phyloP scores from a whole-genome alignment of 306 rosid genomes.

The Trifolium pratense region DNA sequence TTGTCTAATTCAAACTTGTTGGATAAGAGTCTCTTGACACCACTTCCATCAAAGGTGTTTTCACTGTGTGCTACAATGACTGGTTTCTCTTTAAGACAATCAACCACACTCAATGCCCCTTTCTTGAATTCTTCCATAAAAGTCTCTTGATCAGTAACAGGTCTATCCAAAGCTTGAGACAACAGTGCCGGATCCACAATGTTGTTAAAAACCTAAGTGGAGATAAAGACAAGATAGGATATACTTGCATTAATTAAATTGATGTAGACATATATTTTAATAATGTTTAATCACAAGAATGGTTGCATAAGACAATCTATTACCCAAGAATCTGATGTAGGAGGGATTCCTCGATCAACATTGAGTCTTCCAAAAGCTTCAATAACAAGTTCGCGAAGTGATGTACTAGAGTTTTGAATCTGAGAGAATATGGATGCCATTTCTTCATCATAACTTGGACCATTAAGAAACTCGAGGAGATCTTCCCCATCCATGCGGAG shows the following conservation, averaged over 20 bases:
- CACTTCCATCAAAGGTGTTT: slow-evolving; percentile 86
- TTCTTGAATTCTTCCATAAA: slow-evolving; percentile 79
- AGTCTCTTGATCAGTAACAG: slow-evolving; percentile 55
- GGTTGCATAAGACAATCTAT: slow-evolving; percentile 25
- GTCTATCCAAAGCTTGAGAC: slow-evolving; percentile 58
- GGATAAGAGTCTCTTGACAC: slow-evolving; percentile 71
- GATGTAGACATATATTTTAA: background rate
- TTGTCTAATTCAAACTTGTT: slow-evolving; percentile 93
- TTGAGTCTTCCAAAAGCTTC: slow-evolving; percentile 73
- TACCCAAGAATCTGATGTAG: slow-evolving; percentile 95
- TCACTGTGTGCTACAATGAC: slow-evolving; percentile 86
- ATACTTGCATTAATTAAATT: background rate
- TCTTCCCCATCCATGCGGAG: slow-evolving; percentile 97
- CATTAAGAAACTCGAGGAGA: slow-evolving; percentile 74
- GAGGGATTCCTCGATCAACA: slow-evolving; percentile 97
- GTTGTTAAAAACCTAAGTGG: slow-evolving; percentile 62
- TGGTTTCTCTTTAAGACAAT: slow-evolving; percentile 44
- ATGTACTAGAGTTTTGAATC: slow-evolving; percentile 51
- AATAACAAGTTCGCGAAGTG: slow-evolving; percentile 60
- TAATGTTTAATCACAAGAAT: slow-evolving; percentile 24
- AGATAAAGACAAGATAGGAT: background rate
- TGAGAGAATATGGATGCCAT: slow-evolving; percentile 59
- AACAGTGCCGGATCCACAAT: slow-evolving; percentile 72
- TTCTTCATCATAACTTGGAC: slow-evolving; percentile 73
- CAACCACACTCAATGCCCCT: slow-evolving; percentile 50